Percentiles rank a stretch among this genome's conserved stretches.
Conservation (phyloP, 768 basidiomycete species). For the Mycena galopus region DNA sequence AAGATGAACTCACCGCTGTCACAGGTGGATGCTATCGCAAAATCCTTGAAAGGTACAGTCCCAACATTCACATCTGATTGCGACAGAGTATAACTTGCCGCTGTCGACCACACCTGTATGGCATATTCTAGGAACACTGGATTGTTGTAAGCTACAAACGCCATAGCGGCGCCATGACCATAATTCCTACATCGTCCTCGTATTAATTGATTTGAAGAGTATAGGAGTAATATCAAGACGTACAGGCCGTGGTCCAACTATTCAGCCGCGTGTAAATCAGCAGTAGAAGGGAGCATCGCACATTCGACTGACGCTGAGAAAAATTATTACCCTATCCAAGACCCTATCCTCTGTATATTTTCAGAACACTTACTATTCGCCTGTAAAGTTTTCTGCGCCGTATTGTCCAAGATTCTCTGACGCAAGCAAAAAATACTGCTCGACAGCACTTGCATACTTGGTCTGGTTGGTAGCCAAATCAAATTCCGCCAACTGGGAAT, state of each 20-base stretch:
- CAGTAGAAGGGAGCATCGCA: background rate
- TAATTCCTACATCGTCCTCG: background rate
- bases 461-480: background rate
- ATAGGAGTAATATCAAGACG: background rate
- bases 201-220: background rate
- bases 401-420: background rate
- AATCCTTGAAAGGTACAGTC: background rate
- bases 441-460: background rate
- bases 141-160: constrained; percentile 1
- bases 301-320: background rate
- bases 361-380: background rate
- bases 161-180: constrained; percentile 2
- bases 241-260: background rate
- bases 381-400: background rate
- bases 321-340: background rate
- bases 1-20: background rate
- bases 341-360: background rate
- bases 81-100: background rate
- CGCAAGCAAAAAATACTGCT: background rate
- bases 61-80: background rate
- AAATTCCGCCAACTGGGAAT: background rate
- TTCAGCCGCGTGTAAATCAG: background rate
- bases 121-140: constrained; percentile 3
- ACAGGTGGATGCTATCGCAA: background rate
- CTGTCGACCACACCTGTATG: constrained; percentile 14